Evolutionary conservation across 768 basidiomycete species (phyloP), one percentile per base, ranked within the genome.

Genomic region (Termitomyces sp.): DNA sequence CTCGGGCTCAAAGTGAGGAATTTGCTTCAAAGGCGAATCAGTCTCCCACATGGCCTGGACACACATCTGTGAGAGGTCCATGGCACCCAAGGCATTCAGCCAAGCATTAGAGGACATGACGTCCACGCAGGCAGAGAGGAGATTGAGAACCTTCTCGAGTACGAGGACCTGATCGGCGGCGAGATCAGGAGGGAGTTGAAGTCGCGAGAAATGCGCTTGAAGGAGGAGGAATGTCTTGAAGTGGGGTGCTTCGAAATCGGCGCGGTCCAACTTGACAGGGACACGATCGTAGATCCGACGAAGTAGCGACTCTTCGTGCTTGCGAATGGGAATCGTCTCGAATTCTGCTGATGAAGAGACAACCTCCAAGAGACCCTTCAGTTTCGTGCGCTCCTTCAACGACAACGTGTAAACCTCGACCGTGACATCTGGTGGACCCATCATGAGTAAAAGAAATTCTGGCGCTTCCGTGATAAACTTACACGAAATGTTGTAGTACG

Each of bases 61-160:
- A 70, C 93, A 95, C 96, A 98, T 98, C 71, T 98, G 97, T 9
- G 91, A 91, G 46, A 98, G 72, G 71, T 99, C 96, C 97, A 98
- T 98, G 0, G 95, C 95, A 32, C 94, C 91, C 23, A 98, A 73
- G 0, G 96, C 97, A 65, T 86, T 95, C 64, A 98, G 71, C 89
- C 89, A 96, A 1, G 91, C 94, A 66, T 97, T 98, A 35, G 92
- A 94, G 2, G 92, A 94, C 93, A 98, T 94, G 56, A 98, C 96
- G 66, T 98, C 95, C 32, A 98, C 94, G 64, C 93, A 96, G 1
- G 96, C 96, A 10, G 93, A 93, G 16, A 97, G 78, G 17, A 96
- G 72, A 65, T 94, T 95, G 62, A 97, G 77, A 23, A 95, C 88
- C 71, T 95, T 98, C 71, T 91, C 86, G 0, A 98, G 78, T 14